Evolutionary conservation across 805 yeast genomes (phyloP), one percentile per base, ranked within the genome.

Genomic region (Cyberlindnera veronae): DNA sequence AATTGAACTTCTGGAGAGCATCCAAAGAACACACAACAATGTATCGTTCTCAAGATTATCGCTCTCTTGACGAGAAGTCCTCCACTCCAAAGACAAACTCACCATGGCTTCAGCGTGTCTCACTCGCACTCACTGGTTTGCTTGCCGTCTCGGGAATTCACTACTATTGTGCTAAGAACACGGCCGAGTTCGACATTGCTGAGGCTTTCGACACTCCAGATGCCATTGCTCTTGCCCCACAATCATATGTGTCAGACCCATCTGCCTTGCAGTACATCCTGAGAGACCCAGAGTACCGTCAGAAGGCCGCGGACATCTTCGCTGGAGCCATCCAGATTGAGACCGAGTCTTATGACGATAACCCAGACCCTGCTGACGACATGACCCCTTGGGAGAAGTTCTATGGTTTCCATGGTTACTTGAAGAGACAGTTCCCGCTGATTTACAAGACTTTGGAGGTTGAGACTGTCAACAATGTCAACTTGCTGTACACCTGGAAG

Each of bases 401-500:
- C 41, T 29, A 16, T 26, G 37, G 64, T 5, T 73, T 84, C 45
- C 84, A 80, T 46, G 53, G 59, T 3, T 82, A 74, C 54, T 64
- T 84, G 42, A 66, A 68, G 40, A 47, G 58, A 14, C 63, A 76
- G 3, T 84, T 79, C 61, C 87, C 90, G 1, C 47, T 62, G 21
- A 71, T 76, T 4, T 72, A 74, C 47, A 45, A 63, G 21, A 54
- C 66, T n/a, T 62, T 80, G 41, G 64, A 72, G 32, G 68, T 80
- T 12, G 77, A 72, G 44, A 68, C 62, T 15, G 75, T 83, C 39
- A 84, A 84, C 57, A 68, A 76, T 6, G 75, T 76, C 47, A 87
- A 85, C 3, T 63, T 86, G 39, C 67, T 86, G 2, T 71, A 67
- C 56, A 79, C 84, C 14, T 76, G 85, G 75, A 55, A 69, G 44